Conservation (phyloP, 1,284 basidiomycete species). For the Ganoderma sp. region DNA sequence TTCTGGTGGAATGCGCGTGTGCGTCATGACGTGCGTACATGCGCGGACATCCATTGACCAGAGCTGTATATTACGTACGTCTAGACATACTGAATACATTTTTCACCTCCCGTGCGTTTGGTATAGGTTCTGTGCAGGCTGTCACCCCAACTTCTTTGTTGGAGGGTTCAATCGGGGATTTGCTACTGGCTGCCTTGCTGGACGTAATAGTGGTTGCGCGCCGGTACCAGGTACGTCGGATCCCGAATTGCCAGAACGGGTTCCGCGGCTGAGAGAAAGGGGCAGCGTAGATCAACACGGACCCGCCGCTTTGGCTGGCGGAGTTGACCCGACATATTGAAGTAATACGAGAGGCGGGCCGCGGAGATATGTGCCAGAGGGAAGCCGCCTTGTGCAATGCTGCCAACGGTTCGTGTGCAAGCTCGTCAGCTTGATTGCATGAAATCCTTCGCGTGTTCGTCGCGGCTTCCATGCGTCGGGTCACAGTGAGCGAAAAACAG, state of each 20-base stretch:
- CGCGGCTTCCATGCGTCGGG: conserved; percentile 13
- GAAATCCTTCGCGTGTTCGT: not conserved
- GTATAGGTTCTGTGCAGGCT: conserved; percentile 4
- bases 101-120: conserved; percentile 3
- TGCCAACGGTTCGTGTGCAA: conserved; percentile 7
- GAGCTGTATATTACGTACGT: conserved; percentile 6
- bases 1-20: conserved; percentile 3
- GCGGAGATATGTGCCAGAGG: conserved; percentile 21
- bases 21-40: not conserved
- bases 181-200: conserved; percentile 5
- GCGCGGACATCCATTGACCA: not conserved
- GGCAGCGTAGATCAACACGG: conserved; percentile 1
- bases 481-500: not conserved
- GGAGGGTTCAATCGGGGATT: not conserved
- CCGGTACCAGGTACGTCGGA: conserved; percentile 11
- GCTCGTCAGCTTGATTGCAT: conserved; percentile 20
- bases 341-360: conserved; percentile 2
- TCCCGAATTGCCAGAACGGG: not conserved
- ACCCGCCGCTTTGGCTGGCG: not conserved
- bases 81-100: not conserved
- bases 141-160: conserved; percentile 12
- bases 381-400: conserved; percentile 18
- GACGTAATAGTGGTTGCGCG: conserved; percentile 14
- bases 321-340: not conserved
- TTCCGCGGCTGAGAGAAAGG: not conserved